These are phyloP conservation scores for Aegle marmelos DNA, from an alignment of 345 rosid genomes.

Conservation along the genomic window DNA sequence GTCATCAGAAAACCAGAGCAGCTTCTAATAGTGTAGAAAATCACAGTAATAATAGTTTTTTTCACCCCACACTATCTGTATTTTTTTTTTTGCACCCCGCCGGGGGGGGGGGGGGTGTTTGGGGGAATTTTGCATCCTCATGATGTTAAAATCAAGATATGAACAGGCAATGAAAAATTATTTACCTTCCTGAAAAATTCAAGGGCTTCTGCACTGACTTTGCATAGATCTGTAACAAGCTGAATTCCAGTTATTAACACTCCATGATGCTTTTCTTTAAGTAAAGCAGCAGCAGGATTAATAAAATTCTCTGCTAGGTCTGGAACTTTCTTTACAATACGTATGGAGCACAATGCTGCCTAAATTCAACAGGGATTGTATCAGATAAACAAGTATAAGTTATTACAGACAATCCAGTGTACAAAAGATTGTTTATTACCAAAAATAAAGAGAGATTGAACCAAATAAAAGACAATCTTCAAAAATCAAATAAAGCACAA, in stretches of 20 bases:
- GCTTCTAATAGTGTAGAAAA: slow-evolving; percentile 4
- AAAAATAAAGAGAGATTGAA: neutral
- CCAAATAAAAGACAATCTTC: slow-evolving; percentile 2
- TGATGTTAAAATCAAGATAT: slow-evolving; percentile 2
- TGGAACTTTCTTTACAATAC: slow-evolving; percentile 96
- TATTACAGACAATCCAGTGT: neutral
- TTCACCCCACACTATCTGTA: neutral
- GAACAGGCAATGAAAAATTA: slow-evolving; percentile 16
- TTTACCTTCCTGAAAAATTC: slow-evolving; percentile 86
- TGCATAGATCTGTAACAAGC: slow-evolving; percentile 90
- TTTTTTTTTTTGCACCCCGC: no score
- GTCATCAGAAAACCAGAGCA: neutral
- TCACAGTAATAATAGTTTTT: neutral
- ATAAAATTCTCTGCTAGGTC: slow-evolving; percentile 97
- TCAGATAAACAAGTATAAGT: slow-evolving; percentile 22
- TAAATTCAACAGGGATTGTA: slow-evolving; percentile 31
- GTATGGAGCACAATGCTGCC: slow-evolving; percentile 96
- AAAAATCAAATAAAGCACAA: neutral
- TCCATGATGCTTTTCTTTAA: slow-evolving; percentile 99
- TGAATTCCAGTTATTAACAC: slow-evolving; percentile 94
- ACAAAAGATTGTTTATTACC: neutral
- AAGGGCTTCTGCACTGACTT: slow-evolving; percentile 80
- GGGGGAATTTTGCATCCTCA: neutral
- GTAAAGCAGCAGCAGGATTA: slow-evolving; percentile 79
- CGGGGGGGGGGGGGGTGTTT: no score